These are phyloP conservation scores for Triticum aestivum DNA, from an alignment of 176 grass and related monocot species.

Conservation along the genomic window IWGSC_CS_RefSeq_v2.1 NC_057812.1:644646010-644646509, in stretches of 20 bases:
- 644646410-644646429: not conserved
- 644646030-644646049: slow-evolving; percentile 63
- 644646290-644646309: slow-evolving; percentile 59
- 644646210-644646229: slow-evolving; percentile 51
- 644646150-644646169: slow-evolving; percentile 75
- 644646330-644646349: not conserved
- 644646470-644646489: not conserved
- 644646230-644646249: slow-evolving; percentile 43
- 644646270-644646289: slow-evolving; percentile 65
- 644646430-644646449: not conserved
- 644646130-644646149: slow-evolving; percentile 66
- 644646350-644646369: not conserved
- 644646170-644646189: slow-evolving; percentile 70
- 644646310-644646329: slow-evolving; percentile 35
- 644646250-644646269: slow-evolving; percentile 36
- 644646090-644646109: slow-evolving; percentile 61
- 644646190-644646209: slow-evolving; percentile 49
- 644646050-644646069: slow-evolving; percentile 73
- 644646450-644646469: slow-evolving; percentile 20
- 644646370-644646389: too few relatives aligned
- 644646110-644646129: slow-evolving; percentile 64
- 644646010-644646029: slow-evolving; percentile 85
- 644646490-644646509: slow-evolving; percentile 12
- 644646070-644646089: slow-evolving; percentile 89
- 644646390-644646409: not conserved